phyloP scores from a whole-genome alignment of 148 eudicot genomes.

The Vaccinium vitisidaea region DNA sequence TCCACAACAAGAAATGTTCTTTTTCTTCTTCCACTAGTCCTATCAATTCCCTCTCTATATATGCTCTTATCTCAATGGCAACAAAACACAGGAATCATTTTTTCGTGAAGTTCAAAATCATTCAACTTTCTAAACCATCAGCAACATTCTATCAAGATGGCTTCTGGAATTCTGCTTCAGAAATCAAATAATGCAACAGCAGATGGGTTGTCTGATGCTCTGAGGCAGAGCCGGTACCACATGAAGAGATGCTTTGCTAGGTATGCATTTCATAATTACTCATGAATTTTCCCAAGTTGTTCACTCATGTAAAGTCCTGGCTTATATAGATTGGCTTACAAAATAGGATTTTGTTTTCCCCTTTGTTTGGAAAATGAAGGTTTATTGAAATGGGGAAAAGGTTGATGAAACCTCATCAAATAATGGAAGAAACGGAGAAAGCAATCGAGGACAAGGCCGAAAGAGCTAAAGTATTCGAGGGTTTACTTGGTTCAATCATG shows the following conservation, averaged over 20 bases:
- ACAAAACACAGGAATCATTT: background rate
- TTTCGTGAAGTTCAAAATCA: background rate
- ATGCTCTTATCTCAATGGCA: background rate
- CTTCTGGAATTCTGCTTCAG: slow-evolving; percentile 42
- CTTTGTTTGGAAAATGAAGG: slow-evolving; percentile 23
- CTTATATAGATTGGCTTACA: slow-evolving; percentile 1
- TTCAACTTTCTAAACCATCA: background rate
- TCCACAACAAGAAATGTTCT: slow-evolving; percentile 42
- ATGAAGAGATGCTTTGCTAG: slow-evolving; percentile 72
- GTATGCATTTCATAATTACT: slow-evolving; percentile 25
- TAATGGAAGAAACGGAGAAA: slow-evolving; percentile 65
- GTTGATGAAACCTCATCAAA: slow-evolving; percentile 64
- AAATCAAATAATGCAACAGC: slow-evolving; percentile 36
- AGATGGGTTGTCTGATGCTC: slow-evolving; percentile 61
- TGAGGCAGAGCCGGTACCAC: slow-evolving; percentile 60
- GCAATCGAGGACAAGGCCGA: slow-evolving; percentile 67
- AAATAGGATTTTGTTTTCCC: background rate
- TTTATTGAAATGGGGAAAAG: slow-evolving; percentile 56
- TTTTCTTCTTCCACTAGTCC: slow-evolving; percentile 23
- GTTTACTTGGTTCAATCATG: slow-evolving; percentile 73
- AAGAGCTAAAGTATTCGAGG: slow-evolving; percentile 67
- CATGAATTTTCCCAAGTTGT: background rate
- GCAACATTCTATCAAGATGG: slow-evolving; percentile 25
- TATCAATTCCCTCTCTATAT: slow-evolving; percentile 9
- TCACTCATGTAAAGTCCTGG: background rate